Evolutionary conservation across 371 early-diverging fungal genomes (phyloP).

Genomic region (Mortierella sp.): DNA sequence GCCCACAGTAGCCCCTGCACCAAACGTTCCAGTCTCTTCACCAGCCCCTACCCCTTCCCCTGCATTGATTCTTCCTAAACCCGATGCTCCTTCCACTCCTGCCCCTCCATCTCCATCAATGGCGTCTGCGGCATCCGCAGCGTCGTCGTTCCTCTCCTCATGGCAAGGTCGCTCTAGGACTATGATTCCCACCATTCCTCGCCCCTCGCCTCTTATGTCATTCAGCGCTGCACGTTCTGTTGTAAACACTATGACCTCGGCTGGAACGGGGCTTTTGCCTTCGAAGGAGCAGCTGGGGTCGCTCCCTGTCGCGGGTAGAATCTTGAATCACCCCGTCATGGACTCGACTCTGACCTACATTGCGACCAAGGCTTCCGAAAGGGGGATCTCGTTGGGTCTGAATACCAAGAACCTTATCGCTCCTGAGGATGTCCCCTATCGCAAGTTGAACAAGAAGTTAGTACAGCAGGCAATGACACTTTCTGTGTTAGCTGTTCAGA

Average conservation of each 20-base stretch:
- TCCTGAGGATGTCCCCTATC: slow-evolving; percentile 46
- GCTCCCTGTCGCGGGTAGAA: slow-evolving; percentile 44
- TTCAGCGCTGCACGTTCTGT: slow-evolving; percentile 42
- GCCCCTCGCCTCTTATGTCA: slow-evolving; percentile 46
- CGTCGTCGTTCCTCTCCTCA: slow-evolving; percentile 34
- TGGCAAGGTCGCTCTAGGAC: slow-evolving; percentile 40
- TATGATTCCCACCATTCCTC: slow-evolving; percentile 48
- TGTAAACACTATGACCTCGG: slow-evolving; percentile 35
- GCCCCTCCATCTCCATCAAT: slow-evolving; percentile 2
- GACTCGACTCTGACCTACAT: slow-evolving; percentile 50
- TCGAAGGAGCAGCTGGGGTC: slow-evolving; percentile 47
- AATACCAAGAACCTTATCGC: slow-evolving; percentile 28
- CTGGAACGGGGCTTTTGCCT: slow-evolving; percentile 36
- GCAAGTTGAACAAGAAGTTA: slow-evolving; percentile 58
- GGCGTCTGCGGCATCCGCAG: neutral
- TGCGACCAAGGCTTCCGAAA: slow-evolving; percentile 42
- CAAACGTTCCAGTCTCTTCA: slow-evolving; percentile 12
- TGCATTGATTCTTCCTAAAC: neutral
- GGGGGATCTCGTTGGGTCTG: slow-evolving; percentile 32
- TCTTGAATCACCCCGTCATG: slow-evolving; percentile 51
- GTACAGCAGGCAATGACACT: slow-evolving; percentile 64
- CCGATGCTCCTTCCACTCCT: neutral
- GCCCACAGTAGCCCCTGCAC: slow-evolving; percentile 8
- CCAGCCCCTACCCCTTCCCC: neutral
- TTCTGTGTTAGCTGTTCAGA: slow-evolving; percentile 62